Percentiles rank a stretch among this genome's conserved stretches.
phyloP scores from a whole-genome alignment of 805 yeast species.

The Schwanniomyces vanrijiae region DNA sequence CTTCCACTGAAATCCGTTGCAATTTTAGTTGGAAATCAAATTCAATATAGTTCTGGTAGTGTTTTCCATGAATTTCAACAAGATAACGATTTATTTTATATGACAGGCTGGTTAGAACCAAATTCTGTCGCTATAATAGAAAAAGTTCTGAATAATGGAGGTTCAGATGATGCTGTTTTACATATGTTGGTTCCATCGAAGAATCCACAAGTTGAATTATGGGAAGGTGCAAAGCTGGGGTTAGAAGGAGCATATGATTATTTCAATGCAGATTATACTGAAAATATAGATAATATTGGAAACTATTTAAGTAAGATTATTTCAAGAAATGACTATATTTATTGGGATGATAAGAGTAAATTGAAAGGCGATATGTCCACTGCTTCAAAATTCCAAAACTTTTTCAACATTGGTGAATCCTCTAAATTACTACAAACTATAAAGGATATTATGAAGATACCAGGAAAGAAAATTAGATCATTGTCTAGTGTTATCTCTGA shows the following conservation, averaged over 20 bases:
- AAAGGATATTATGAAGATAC: conserved; percentile 19
- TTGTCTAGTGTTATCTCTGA: conserved; percentile 43
- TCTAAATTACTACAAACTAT: conserved; percentile 12
- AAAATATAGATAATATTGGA: conserved; percentile 46
- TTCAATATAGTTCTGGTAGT: conserved; percentile 83
- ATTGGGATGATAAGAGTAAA: conserved; percentile 46
- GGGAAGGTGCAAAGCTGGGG: conserved; percentile 97
- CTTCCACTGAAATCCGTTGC: conserved; percentile 69
- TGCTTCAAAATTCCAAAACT: conserved; percentile 14
- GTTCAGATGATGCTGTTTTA: conserved; percentile 50
- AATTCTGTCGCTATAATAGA: conserved; percentile 70
- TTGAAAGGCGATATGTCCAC: conserved; percentile 3
- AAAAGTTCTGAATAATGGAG: conserved; percentile 50
- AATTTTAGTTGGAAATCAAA: conserved; percentile 67
- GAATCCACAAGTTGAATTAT: conserved; percentile 73
- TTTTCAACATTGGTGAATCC: conserved; percentile 15
- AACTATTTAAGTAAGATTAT: conserved; percentile 48
- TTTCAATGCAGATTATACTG: conserved; percentile 83
- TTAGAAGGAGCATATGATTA: conserved; percentile 74
- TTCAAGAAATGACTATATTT: conserved; percentile 49
- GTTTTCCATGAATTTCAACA: conserved; percentile 94
- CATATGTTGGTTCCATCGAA: conserved; percentile 87
- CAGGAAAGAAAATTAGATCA: conserved; percentile 42
- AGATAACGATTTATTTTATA: conserved; percentile 80
- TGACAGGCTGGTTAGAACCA: conserved; percentile 94